phyloP scores from a whole-genome alignment of 208 protist species.

The Acanthamoeba royreba region DNA sequence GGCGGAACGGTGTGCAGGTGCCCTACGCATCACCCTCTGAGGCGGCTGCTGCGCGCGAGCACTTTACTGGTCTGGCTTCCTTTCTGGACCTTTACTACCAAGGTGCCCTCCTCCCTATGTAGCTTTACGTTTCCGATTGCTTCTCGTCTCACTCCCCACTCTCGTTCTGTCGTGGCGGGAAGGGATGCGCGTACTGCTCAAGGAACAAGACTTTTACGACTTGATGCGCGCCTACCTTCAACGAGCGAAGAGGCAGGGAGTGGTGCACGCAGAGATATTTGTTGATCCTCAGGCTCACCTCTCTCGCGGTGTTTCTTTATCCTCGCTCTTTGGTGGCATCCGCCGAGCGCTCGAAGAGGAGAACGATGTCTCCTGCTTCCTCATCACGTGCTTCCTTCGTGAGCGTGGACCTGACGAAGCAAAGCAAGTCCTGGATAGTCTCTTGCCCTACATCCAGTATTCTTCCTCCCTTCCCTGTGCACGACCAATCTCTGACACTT shows the following conservation, averaged over 20 bases:
- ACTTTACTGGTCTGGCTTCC: not conserved
- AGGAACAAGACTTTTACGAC: not conserved
- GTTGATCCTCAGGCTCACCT: not conserved
- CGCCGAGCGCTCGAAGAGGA: not conserved
- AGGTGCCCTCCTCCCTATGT: not conserved
- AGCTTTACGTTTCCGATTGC: too few species aligned
- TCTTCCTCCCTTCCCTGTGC: not conserved
- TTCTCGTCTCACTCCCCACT: too few species aligned
- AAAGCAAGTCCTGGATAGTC: not conserved
- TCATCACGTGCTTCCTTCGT: not conserved
- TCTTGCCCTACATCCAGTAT: not conserved
- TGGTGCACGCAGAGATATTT: not conserved
- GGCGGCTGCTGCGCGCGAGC: not conserved
- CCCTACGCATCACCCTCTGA: not conserved
- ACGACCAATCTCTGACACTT: not conserved
- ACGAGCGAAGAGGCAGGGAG: not conserved
- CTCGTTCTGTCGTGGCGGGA: too few species aligned
- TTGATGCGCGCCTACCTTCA: not conserved
- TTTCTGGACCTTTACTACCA: conserved; percentile 9
- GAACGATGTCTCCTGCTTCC: not conserved
- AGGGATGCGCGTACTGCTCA: not conserved
- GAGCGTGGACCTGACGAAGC: not conserved
- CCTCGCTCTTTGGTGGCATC: not conserved
- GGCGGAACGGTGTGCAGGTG: not conserved
- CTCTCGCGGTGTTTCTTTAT: not conserved